Percentiles rank a stretch among this genome's conserved stretches.
phyloP scores from a whole-genome alignment of 768 basidiomycete genomes.

The Astraeus odoratus region DNA sequence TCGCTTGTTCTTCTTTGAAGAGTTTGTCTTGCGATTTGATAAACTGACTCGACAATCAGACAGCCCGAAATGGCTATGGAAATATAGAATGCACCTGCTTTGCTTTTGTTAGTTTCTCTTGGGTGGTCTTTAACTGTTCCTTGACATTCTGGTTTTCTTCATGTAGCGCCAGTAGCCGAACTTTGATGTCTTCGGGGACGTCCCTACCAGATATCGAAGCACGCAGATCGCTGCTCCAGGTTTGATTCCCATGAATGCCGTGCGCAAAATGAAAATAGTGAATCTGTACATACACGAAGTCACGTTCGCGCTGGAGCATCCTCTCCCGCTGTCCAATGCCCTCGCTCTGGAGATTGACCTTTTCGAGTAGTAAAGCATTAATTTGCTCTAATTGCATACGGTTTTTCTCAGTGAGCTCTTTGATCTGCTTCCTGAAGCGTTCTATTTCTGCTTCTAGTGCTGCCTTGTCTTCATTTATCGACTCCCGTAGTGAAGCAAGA shows the following conservation, averaged over 20 bases:
- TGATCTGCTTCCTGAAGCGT: constrained; percentile 57
- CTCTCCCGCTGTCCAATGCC: constrained; percentile 86
- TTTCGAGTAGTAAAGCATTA: constrained; percentile 80
- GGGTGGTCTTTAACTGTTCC: constrained; percentile 60
- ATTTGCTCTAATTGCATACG: constrained; percentile 88
- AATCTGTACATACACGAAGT: constrained; percentile 56
- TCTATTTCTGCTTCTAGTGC: constrained; percentile 64
- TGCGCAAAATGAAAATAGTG: background rate
- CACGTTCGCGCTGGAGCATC: constrained; percentile 80
- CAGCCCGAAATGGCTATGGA: background rate
- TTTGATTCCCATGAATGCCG: background rate
- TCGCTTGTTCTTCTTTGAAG: constrained; percentile 74
- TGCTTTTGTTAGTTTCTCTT: constrained; percentile 77
- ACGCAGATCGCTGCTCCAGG: constrained; percentile 58
- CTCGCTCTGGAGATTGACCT: constrained; percentile 83
- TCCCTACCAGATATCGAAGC: constrained; percentile 72
- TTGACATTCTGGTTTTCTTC: constrained; percentile 69
- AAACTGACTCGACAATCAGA: constrained; percentile 45
- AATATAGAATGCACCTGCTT: constrained; percentile 46
- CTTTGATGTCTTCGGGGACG: constrained; percentile 76
- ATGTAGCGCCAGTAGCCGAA: constrained; percentile 65
- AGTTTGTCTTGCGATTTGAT: constrained; percentile 89
- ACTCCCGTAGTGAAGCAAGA: constrained; percentile 76
- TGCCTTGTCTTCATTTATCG: constrained; percentile 82
- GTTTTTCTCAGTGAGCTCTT: constrained; percentile 73